Conservation (phyloP, 2,329 filamentous ascomycete species). For the Sclerotinia nivalis region DNA sequence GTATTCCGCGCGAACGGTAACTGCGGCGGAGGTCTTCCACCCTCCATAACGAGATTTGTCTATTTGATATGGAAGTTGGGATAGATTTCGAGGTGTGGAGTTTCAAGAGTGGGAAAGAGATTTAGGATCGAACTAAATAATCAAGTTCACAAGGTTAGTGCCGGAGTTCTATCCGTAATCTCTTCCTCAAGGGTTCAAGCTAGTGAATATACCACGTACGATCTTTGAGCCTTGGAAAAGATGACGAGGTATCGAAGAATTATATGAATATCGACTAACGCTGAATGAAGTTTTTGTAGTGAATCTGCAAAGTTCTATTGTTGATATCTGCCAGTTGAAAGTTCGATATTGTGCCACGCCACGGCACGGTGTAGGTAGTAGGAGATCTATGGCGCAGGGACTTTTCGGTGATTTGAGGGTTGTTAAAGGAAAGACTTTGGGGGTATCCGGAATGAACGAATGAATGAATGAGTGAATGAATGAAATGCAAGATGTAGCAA, state of each 20-base stretch:
- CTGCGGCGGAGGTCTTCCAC: slow-evolving; percentile 38
- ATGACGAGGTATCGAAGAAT: not conserved
- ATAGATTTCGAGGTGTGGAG: not conserved
- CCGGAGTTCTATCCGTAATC: not conserved
- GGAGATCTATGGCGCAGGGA: slow-evolving; percentile 19
- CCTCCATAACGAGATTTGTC: slow-evolving; percentile 38
- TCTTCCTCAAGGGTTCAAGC: not conserved
- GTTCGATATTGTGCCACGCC: slow-evolving; percentile 6
- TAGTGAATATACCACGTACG: slow-evolving; percentile 8
- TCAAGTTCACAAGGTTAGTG: not conserved
- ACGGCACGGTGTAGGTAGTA: not conserved
- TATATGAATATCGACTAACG: not conserved
- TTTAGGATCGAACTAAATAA: not conserved
- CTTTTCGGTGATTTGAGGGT: not conserved
- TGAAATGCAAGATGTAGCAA: not conserved
- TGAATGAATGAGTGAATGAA: not conserved
- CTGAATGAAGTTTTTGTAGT: not conserved
- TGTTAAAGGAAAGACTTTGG: not conserved
- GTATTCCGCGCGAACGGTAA: slow-evolving; percentile 40
- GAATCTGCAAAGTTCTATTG: not conserved
- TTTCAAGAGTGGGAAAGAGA: not conserved
- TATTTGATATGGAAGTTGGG: not conserved
- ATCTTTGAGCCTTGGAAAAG: not conserved
- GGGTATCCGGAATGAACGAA: not conserved
- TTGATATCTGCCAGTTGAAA: not conserved